Base-by-base conservation (phyloP, 495 filamentous ascomycete genomes). In the Hypomontagnella monticulosa region DNA sequence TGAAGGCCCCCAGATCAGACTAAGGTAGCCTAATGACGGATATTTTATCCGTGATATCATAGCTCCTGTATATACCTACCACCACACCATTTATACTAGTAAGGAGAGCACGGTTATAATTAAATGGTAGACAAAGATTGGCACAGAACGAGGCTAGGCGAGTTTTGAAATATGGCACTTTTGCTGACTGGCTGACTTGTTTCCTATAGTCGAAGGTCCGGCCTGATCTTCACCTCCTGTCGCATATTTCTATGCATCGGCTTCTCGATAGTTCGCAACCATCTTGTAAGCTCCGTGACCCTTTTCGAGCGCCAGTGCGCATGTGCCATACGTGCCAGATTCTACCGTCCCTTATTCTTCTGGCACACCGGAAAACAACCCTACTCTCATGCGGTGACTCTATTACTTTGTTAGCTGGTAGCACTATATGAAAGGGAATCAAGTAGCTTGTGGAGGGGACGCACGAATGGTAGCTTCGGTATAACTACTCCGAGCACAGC, bases 391-490 rank as follows among this genome's bases (percentile, higher is more conserved):
- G 40, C 88, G 87, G 74, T 91, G 88, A 72, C 84, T 88, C 88
- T 91, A 71, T 19, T 51, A 59, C 40, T 33, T 33, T 10, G n/a
- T 12, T 34, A 0, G 51, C 69, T 60, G 71, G 68, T 49, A 56
- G 20, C 3, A 51, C 42, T 59, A 40, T 9, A 43, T 36, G 16
- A 32, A 53, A 51, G 30, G 30, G 20, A 41, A 3, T 5, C 36
- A 38, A 8, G 12, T 16, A 14, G 12, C 10, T 41, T 6, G 11
- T 36, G 11, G 40, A 12, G 41, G 27, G 14, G 46, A 85, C 93
- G 78, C 84, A 98, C 95, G 71, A 88, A 92, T 59, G 95, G 95
- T 66, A 99, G 78, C 79, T 99, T 99, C 27, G 95, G 95, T 73
- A 99, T 93, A 44, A 99, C 90, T 52, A 98, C 95, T 4, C 81